Percentiles rank a stretch among this genome's conserved stretches.
Evolutionary conservation across 345 rosid species (phyloP).

Genomic region (Psidium friedrichsthalianum): DNA sequence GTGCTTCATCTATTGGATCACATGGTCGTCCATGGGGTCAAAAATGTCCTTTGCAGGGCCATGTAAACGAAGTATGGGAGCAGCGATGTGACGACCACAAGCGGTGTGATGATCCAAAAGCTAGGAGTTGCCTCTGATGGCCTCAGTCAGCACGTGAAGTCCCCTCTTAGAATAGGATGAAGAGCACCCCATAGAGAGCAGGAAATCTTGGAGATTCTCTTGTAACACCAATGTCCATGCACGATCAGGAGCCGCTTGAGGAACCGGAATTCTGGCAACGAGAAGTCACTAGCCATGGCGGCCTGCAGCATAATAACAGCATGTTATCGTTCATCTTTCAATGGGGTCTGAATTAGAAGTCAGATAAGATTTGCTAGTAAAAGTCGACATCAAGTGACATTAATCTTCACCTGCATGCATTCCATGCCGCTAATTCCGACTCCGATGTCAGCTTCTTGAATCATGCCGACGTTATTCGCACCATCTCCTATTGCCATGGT

Average conservation of each 20-base stretch:
- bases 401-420: conserved; percentile 66
- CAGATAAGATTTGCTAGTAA: not conserved
- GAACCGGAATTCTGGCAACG: conserved; percentile 63
- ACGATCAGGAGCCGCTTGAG: conserved; percentile 59
- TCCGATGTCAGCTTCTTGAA: conserved; percentile 94
- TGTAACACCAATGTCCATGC: conserved; percentile 83
- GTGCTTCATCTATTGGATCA: conserved; percentile 62
- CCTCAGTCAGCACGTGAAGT: conserved; percentile 34
- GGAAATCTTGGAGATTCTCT: conserved; percentile 70
- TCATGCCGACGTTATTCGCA: conserved; percentile 86
- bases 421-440: conserved; percentile 85
- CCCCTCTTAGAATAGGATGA: conserved; percentile 25
- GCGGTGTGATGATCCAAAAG: conserved; percentile 37
- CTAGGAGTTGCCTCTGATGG: conserved; percentile 35
- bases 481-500: conserved; percentile 82
- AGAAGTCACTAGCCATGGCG: conserved; percentile 82
- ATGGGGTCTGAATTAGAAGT: not conserved
- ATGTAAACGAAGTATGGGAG: conserved; percentile 43
- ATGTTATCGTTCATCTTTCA: not conserved
- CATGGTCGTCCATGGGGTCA: conserved; percentile 67
- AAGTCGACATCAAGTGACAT: not conserved
- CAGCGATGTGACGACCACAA: conserved; percentile 30
- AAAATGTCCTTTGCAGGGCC: conserved; percentile 28
- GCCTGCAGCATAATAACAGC: conserved; percentile 30
- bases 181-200: conserved; percentile 32